Evolutionary conservation across 805 yeast species (phyloP).

Genomic region (Pichia deserticola): DNA sequence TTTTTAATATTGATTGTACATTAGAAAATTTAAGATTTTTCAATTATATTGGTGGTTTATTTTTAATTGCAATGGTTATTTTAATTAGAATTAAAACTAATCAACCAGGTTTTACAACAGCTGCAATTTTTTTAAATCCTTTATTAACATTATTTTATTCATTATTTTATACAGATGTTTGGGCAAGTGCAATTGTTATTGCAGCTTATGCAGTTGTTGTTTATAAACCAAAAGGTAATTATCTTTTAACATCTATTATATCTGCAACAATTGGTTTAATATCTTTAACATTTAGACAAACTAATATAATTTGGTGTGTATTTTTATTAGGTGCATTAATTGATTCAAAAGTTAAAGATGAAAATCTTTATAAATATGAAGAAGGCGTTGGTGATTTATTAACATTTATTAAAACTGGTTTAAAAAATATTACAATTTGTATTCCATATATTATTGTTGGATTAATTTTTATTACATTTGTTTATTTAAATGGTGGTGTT

Average conservation of each 20-base stretch:
- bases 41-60: slow-evolving; percentile 60
- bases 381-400: slow-evolving; percentile 20
- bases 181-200: slow-evolving; percentile 73
- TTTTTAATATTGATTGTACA: slow-evolving; percentile 25
- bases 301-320: slow-evolving; percentile 82
- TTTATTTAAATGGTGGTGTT: slow-evolving; percentile 69
- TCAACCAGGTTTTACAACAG: slow-evolving; percentile 13
- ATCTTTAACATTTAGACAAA: slow-evolving; percentile 78
- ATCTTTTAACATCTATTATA: slow-evolving; percentile 20
- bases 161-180: slow-evolving; percentile 86
- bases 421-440: slow-evolving; percentile 23
- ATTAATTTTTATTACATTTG: slow-evolving; percentile 46
- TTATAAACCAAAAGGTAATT: slow-evolving; percentile 16
- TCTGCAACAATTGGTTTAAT: slow-evolving; percentile 52
- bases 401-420: slow-evolving; percentile 25
- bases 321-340: slow-evolving; percentile 49
- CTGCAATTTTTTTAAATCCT: slow-evolving; percentile 50
- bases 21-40: slow-evolving; percentile 42
- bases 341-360: slow-evolving; percentile 40
- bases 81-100: slow-evolving; percentile 10
- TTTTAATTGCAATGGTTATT: slow-evolving; percentile 27
- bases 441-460: slow-evolving; percentile 51
- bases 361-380: slow-evolving; percentile 23
- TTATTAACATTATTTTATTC: slow-evolving; percentile 64
- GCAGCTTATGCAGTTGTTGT: slow-evolving; percentile 44